Base-by-base conservation (phyloP, 2,329 filamentous ascomycete genomes). In the Cordyceps javanica region DNA sequence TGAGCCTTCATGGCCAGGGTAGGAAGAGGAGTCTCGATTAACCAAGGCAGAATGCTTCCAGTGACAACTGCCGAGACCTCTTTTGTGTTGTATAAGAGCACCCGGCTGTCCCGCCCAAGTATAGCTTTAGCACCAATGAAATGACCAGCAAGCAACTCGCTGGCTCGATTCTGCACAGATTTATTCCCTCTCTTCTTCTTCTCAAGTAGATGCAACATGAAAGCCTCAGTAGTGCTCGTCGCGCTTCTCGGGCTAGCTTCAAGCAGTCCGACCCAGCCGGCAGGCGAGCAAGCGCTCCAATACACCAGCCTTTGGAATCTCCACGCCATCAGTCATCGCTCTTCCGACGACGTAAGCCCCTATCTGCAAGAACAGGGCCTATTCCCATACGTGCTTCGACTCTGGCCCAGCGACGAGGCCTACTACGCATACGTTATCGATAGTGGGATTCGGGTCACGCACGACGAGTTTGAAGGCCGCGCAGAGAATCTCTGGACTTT, bases 251-350 rank as follows among this genome's bases (percentile, higher is more conserved):
- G 25, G 14, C 14, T 45, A 19, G 39, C 39, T 21, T 23, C 19
- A 13, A 19, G n/a, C 39, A 19, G 39, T 41, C 39, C 39, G 19
- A 41, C 39, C n/a, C 39, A n/a, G 21, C n/a, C 39, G 19, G 39
- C 39, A 9, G 39, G 21, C 10, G n/a, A n/a, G 6, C 10, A 19
- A 41, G 39, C n/a, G n/a, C n/a, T 41, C 39, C 39, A 41, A 19
- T 73, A 64, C 84, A 83, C 19, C 8, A 19, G 10, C 3, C 39
- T 19, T 14, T 41, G 39, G 39, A 41, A 41, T 19, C 39, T 41
- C 3, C 39, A 19, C n/a, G 6, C 39, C 39, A 41, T 41, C 19
- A 21, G n/a, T 5, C 19, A 41, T 41, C 39, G 39, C 8, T 9
- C 16, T 4, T n/a, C n/a, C n/a, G 10, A n/a, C 39, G n/a, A 41